phyloP scores from a whole-genome alignment of 345 rosid species.

The Brassica juncea region DNA sequence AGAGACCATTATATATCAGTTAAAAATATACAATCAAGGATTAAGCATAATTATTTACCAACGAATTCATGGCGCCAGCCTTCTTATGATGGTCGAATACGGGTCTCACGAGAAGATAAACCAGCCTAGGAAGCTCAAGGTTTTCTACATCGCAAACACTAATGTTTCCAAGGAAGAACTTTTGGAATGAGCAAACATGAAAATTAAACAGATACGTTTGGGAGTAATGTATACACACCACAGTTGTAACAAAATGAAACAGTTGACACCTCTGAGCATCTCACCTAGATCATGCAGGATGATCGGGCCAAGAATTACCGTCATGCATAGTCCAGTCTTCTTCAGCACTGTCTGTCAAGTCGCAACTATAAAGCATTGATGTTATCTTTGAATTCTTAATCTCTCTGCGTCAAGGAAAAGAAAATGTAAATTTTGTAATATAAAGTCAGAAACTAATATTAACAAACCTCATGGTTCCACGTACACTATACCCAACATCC shows the following conservation, averaged over 20 bases:
- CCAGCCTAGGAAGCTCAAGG: slow-evolving; percentile 83
- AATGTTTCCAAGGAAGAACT: slow-evolving; percentile 91
- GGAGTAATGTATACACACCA: background rate
- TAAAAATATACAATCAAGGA: background rate
- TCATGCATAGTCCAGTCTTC: slow-evolving; percentile 99
- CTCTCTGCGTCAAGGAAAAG: slow-evolving; percentile 58
- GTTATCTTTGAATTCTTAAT: slow-evolving; percentile 91
- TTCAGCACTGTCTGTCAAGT: slow-evolving; percentile 94
- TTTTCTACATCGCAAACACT: slow-evolving; percentile 78
- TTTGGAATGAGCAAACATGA: slow-evolving; percentile 15
- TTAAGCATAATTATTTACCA: slow-evolving; percentile 50
- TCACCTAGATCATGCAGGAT: slow-evolving; percentile 99
- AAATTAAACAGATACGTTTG: background rate
- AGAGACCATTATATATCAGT: background rate
- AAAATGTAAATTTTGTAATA: background rate
- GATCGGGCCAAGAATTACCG: slow-evolving; percentile 99
- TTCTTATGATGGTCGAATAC: slow-evolving; percentile 96
- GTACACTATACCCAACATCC: background rate
- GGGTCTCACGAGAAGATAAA: slow-evolving; percentile 97
- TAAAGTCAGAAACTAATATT: background rate
- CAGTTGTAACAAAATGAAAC: background rate
- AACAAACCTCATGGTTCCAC: background rate
- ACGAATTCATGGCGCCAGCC: slow-evolving; percentile 97
- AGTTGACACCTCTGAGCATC: slow-evolving; percentile 12
- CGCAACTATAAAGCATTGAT: slow-evolving; percentile 84